These are phyloP conservation scores for Cytospora schulzeri DNA, from an alignment of 2,329 filamentous ascomycete genomes.

Conservation along the genomic window DNA sequence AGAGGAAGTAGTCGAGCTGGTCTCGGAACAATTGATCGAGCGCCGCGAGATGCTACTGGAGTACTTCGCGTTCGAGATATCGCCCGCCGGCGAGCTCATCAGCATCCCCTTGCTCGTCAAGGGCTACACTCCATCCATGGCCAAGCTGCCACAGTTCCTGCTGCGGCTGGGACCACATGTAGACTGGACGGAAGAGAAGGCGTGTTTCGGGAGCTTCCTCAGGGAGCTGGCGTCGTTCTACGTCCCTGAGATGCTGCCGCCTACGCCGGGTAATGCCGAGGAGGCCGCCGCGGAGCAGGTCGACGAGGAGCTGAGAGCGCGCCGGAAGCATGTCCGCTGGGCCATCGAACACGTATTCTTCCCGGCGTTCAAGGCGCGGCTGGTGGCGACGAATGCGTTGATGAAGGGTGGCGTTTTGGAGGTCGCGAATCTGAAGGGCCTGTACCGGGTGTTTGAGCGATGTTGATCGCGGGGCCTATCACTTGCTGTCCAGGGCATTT, in stretches of 20 bases:
- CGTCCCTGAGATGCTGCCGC: conserved; percentile 80
- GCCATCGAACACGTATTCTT: conserved; percentile 87
- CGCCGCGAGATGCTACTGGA: conserved; percentile 85
- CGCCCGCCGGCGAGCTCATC: conserved; percentile 72
- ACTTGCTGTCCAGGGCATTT: neutral
- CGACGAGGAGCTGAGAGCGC: conserved; percentile 54
- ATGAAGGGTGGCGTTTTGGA: conserved; percentile 78
- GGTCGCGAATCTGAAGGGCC: conserved; percentile 85
- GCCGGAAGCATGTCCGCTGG: conserved; percentile 70
- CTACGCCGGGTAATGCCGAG: conserved; percentile 39
- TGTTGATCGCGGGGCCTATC: conserved; percentile 58
- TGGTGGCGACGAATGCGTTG: conserved; percentile 79
- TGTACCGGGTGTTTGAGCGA: conserved; percentile 93
- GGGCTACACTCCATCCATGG: conserved; percentile 82
- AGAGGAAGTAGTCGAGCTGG: conserved; percentile 64
- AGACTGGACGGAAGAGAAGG: conserved; percentile 81
- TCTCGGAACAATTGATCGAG: conserved; percentile 70
- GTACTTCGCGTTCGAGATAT: conserved; percentile 88
- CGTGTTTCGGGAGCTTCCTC: conserved; percentile 84
- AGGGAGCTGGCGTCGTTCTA: conserved; percentile 87
- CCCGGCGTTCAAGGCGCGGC: conserved; percentile 78
- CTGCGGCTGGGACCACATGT: conserved; percentile 86
- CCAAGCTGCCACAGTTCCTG: conserved; percentile 86
- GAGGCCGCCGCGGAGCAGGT: conserved; percentile 42
- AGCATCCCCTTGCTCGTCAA: conserved; percentile 84